Base-by-base conservation (phyloP, 75 land plant genomes). In the Sequoiadendron giganteum region DNA sequence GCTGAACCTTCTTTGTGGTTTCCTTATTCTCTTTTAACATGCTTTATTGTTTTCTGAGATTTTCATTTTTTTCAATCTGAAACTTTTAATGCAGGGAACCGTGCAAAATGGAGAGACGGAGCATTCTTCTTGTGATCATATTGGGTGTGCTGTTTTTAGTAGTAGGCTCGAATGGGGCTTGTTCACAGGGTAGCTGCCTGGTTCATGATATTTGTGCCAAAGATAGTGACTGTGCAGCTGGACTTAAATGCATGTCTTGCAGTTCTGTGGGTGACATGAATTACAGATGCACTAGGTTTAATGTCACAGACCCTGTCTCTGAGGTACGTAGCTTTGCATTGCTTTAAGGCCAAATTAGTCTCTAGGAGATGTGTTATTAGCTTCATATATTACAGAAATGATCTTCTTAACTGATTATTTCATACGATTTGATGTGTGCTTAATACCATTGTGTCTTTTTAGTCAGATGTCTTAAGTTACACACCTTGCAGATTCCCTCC, bases 211-310 rank as follows among this genome's bases (percentile, higher is more conserved):
- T 85, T 18, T 85, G 86, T 85, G 2, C 86, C 14, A 85, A 34
- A 54, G 86, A 85, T 48, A 55, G 65, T 56, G 86, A 85, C 42
- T 85, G 86, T 18, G 68, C 19, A n/a, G 39, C 42, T 14, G 86
- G 65, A 36, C 86, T 85, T 34, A 55, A 85, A 56, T 85, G 86
- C 86, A 36, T 16, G 6, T 85, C 68, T 5, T 85, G 86, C 56
- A 85, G 86, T 85, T 85, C 86, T 30, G 86, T 85, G 58, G 86
- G 86, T 15, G 86, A 85, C 86, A 0, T 36, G 65, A 85, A 8
- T 85, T 85, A 85, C 68, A 85, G 86, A 85, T 85, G 86, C 86
- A 85, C 86, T 14, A 85, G 86, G 28, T 18, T 54, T 21, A 85
- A 6, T 19, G 39, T 54, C 2, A 56, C 86, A 85, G 18, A 85